A percentile compares a stretch with the other conserved stretches of the same genome.
Conservation (phyloP, 208 protist genomes). For the Acanthamoeba culbertsoni region DNA sequence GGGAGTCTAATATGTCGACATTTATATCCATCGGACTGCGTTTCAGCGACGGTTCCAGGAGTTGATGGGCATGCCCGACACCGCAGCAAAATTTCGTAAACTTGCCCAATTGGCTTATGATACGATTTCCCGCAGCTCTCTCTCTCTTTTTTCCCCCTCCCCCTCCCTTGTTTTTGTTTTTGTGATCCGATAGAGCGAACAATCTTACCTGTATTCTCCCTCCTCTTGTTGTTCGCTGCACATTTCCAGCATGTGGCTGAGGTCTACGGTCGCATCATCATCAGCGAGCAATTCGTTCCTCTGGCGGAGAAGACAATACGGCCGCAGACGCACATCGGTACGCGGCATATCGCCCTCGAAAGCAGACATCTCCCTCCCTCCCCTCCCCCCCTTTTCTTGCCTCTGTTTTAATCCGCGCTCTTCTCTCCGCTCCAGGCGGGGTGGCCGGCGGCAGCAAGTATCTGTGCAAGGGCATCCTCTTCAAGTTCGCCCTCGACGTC, state of each 20-base stretch:
- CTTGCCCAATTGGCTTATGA: slow-evolving; percentile 41
- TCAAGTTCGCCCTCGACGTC: slow-evolving; percentile 61
- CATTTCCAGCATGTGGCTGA: slow-evolving; percentile 51
- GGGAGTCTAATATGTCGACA: neutral
- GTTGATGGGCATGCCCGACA: slow-evolving; percentile 8
- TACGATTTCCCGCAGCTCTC: neutral
- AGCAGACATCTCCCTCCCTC: no score
- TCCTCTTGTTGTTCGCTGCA: neutral
- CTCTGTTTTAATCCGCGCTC: neutral
- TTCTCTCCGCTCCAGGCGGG: neutral
- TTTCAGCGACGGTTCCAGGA: slow-evolving; percentile 12
- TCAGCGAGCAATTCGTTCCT: slow-evolving; percentile 55
- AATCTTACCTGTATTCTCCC: neutral
- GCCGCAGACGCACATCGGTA: neutral
- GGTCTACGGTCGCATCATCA: slow-evolving; percentile 52
- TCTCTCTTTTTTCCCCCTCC: neutral
- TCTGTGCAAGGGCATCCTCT: slow-evolving; percentile 58
- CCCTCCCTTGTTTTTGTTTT: neutral
- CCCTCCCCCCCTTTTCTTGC: no score
- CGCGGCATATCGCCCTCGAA: neutral
- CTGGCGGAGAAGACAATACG: slow-evolving; percentile 15
- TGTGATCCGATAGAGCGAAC: no score
- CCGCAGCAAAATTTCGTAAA: neutral
- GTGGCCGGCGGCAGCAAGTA: slow-evolving; percentile 59
- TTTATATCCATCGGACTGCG: no score